phyloP scores from a whole-genome alignment of 176 grass and related monocot species.

The Triticum dicoccoides region DNA sequence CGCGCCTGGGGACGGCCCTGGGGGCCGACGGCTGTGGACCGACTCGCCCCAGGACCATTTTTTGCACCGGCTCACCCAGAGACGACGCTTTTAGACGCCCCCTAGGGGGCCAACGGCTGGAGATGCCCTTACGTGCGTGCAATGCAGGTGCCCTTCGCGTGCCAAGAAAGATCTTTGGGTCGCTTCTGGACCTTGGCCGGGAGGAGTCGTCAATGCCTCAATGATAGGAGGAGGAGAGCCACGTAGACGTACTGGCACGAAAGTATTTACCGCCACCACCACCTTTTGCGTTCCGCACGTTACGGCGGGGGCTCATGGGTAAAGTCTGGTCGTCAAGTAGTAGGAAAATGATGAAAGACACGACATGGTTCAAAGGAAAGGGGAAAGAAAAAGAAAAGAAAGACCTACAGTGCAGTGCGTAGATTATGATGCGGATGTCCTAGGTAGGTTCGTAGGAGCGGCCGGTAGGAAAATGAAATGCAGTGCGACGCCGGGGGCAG shows the following conservation, averaged over 20 bases:
- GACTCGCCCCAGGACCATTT: too few relatives aligned
- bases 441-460: not conserved
- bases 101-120: too few relatives aligned
- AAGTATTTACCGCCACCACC: not conserved
- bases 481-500: slow-evolving; percentile 8
- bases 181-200: too few relatives aligned
- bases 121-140: too few relatives aligned
- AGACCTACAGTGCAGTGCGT: not conserved
- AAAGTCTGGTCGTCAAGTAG: not conserved
- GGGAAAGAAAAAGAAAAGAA: not conserved
- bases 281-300: not conserved
- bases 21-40: too few relatives aligned
- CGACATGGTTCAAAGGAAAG: not conserved
- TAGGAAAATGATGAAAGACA: not conserved
- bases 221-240: not conserved
- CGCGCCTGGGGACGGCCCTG: too few relatives aligned
- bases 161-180: not conserved
- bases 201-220: not conserved
- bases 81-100: too few relatives aligned
- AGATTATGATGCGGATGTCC: not conserved
- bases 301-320: not conserved
- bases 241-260: not conserved
- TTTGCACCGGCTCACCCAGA: too few relatives aligned
- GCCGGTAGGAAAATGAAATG: not conserved
- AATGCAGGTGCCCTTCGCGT: not conserved